Conservation (phyloP, 2,329 filamentous ascomycete species). For the Diatrype stigma region DNA sequence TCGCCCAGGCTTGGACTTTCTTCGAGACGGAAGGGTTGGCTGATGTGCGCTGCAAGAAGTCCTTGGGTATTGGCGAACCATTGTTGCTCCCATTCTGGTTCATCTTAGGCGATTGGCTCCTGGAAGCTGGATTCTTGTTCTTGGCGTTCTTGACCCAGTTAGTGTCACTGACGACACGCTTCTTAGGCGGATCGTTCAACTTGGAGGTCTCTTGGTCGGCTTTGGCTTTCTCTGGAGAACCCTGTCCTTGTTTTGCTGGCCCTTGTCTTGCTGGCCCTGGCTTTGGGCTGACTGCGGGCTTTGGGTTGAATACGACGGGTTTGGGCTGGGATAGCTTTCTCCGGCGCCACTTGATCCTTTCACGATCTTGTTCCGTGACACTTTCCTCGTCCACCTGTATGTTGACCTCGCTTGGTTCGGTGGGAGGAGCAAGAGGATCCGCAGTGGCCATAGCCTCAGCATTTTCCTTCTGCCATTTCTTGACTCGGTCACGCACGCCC, state of each 20-base stretch:
- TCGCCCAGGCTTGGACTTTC: conserved; percentile 61
- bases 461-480: conserved; percentile 78
- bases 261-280: conserved; percentile 14
- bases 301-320: conserved; percentile 22
- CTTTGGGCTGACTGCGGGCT: too few relatives aligned
- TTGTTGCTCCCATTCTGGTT: conserved; percentile 29
- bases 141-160: conserved; percentile 72
- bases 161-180: conserved; percentile 87
- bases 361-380: conserved; percentile 57
- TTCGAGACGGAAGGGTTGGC: conserved; percentile 52
- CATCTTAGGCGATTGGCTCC: conserved; percentile 34
- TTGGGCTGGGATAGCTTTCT: conserved; percentile 36
- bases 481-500: conserved; percentile 73
- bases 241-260: background rate
- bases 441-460: conserved; percentile 57
- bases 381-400: conserved; percentile 56
- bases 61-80: conserved; percentile 49
- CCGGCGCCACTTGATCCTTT: conserved; percentile 52
- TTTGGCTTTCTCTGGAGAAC: conserved; percentile 22
- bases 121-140: conserved; percentile 41
- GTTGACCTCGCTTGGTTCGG: conserved; percentile 58
- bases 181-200: conserved; percentile 67
- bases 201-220: conserved; percentile 32
- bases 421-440: conserved; percentile 48
- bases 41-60: conserved; percentile 51